These are phyloP conservation scores for Cladorrhinum sp. DNA, from an alignment of 2,329 filamentous ascomycete genomes.

Conservation along the genomic window DNA sequence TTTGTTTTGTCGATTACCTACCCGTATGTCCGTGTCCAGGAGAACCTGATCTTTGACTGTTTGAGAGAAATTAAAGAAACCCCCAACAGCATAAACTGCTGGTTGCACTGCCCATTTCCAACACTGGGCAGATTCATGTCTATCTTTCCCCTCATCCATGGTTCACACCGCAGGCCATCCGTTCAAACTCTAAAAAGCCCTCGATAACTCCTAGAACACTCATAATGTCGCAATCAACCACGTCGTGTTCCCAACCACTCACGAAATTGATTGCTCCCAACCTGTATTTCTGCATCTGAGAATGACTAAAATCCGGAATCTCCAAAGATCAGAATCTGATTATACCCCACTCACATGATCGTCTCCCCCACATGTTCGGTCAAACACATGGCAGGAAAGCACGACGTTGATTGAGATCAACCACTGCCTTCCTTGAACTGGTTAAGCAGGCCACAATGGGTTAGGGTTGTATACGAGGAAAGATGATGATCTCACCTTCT, in stretches of 20 bases:
- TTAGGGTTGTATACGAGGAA: not conserved
- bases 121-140: too few relatives aligned
- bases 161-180: too few relatives aligned
- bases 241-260: not conserved
- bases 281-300: not conserved
- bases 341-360: not conserved
- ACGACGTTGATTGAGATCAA: not conserved
- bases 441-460: not conserved
- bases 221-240: too few relatives aligned
- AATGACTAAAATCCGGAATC: not conserved
- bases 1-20: not conserved
- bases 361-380: not conserved
- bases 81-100: not conserved
- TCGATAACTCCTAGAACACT: too few relatives aligned
- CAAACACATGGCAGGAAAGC: not conserved
- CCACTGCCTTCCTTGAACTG: not conserved
- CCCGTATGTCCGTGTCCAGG: not conserved
- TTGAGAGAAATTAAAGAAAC: not conserved
- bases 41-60: not conserved
- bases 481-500: not conserved
- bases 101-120: not conserved
- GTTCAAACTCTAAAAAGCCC: too few relatives aligned
- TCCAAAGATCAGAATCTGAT: not conserved
- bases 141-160: too few relatives aligned
- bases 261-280: not conserved